These are phyloP conservation scores for Auxenochlorella protothecoides DNA, from an alignment of 139 green algal genomes.

Conservation along the genomic window DNA sequence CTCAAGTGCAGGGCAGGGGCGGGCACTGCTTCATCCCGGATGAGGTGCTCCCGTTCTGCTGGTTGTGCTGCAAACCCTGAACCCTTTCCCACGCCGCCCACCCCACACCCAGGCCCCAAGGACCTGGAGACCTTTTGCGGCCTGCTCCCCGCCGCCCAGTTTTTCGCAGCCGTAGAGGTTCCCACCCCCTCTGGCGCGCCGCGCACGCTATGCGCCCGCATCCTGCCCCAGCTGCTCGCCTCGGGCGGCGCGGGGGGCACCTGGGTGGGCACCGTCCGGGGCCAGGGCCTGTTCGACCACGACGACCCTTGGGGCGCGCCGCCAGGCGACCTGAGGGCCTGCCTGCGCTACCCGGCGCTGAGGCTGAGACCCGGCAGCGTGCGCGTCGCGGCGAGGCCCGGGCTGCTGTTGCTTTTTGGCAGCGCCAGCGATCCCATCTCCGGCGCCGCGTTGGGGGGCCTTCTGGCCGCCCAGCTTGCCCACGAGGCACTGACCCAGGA, in stretches of 20 bases:
- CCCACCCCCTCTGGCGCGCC: background rate
- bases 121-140: slow-evolving; percentile 20
- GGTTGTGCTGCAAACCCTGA: no score
- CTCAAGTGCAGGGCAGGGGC: background rate
- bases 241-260: slow-evolving; percentile 13
- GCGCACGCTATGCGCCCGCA: no score
- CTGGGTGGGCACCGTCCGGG: slow-evolving; percentile 8
- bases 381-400: background rate
- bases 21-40: background rate
- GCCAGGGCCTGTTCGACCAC: slow-evolving; percentile 20
- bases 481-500: slow-evolving; percentile 6
- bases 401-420: slow-evolving; percentile 14
- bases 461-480: slow-evolving; percentile 1
- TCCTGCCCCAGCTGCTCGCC: background rate
- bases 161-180: slow-evolving; percentile 4
- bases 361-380: slow-evolving; percentile 3
- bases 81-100: background rate
- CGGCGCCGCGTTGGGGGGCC: slow-evolving; percentile 6
- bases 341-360: slow-evolving; percentile 17
- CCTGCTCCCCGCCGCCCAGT: background rate
- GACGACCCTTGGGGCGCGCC: slow-evolving; percentile 20
- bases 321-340: slow-evolving; percentile 8
- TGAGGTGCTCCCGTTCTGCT: background rate
- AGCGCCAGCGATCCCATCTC: background rate
- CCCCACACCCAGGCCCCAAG: slow-evolving; percentile 3